Conservation (phyloP, 1,284 basidiomycete species). For the Takashimella tepidaria region DNA sequence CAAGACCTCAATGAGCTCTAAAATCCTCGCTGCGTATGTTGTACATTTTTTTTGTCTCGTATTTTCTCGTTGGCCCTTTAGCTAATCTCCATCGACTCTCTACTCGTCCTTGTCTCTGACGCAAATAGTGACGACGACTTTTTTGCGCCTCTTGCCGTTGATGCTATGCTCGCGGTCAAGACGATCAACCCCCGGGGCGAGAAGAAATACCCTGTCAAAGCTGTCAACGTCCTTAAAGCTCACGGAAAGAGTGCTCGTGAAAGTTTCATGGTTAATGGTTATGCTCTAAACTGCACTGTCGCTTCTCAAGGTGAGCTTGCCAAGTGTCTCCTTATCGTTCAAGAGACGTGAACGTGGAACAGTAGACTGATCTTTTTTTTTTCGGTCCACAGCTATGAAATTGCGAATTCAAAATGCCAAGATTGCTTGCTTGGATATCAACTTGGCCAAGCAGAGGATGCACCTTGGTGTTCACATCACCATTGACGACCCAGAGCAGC, state of each 20-base stretch:
- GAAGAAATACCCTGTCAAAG: constrained; percentile 98
- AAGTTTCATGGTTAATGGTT: constrained; percentile 91
- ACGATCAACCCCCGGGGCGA: constrained; percentile 92
- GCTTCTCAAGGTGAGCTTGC: constrained; percentile 84
- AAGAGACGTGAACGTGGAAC: no score
- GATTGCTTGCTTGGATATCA: constrained; percentile 98
- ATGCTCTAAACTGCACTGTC: constrained; percentile 98
- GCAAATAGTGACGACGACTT: constrained; percentile 85
- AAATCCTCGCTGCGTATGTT: constrained; percentile 91
- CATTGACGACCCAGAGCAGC: constrained; percentile 92
- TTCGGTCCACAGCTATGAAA: constrained; percentile 90
- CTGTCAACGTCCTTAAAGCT: constrained; percentile 98
- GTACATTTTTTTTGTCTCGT: neutral
- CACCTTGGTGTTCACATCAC: constrained; percentile 97
- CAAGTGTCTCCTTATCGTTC: no score
- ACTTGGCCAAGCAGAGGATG: constrained; percentile 95
- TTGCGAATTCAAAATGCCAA: constrained; percentile 88
- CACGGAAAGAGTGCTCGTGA: constrained; percentile 95
- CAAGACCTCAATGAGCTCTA: constrained; percentile 98
- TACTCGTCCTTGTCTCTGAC: neutral
- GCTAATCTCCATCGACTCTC: constrained; percentile 2
- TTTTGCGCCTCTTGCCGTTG: constrained; percentile 97
- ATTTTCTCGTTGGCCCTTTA: constrained; percentile 3
- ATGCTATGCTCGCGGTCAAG: constrained; percentile 97
- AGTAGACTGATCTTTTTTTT: no score